Percentiles rank a stretch among this genome's conserved stretches.
Conservation (phyloP, 352 stramenopile genomes). For the Phytopythium helicoides region DNA sequence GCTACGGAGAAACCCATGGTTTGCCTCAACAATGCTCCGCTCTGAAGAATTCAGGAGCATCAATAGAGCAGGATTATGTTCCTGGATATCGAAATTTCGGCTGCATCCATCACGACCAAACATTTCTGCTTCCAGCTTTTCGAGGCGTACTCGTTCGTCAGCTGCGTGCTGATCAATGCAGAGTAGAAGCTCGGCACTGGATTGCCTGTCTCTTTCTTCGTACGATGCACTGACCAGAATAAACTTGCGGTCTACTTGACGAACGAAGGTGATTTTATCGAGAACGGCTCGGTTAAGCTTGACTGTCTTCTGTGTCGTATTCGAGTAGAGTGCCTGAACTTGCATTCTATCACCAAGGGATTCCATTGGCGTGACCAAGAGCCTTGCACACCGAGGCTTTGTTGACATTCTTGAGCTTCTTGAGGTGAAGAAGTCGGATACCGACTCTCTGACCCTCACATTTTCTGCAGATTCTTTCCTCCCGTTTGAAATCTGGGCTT, state of each 20-base stretch:
- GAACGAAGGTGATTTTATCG: conserved; percentile 65
- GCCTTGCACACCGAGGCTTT: neutral
- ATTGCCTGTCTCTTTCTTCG: neutral
- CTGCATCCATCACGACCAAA: conserved; percentile 56
- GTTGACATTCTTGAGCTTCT: neutral
- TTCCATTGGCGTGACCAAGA: neutral
- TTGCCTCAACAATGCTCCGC: conserved; percentile 27
- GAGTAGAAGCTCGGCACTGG: conserved; percentile 36
- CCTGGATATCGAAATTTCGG: conserved; percentile 48
- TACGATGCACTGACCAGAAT: conserved; percentile 66
- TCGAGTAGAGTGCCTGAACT: conserved; percentile 16
- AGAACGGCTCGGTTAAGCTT: conserved; percentile 76
- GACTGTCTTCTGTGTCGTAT: conserved; percentile 17
- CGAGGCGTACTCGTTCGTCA: conserved; percentile 86
- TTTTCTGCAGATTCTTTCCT: neutral
- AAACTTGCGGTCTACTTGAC: conserved; percentile 91
- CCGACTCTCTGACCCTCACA: neutral
- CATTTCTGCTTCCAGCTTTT: conserved; percentile 72
- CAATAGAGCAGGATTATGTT: conserved; percentile 43
- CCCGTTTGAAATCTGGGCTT: no score
- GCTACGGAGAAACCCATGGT: conserved; percentile 52
- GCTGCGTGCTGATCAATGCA: conserved; percentile 92
- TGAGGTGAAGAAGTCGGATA: neutral
- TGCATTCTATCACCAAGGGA: conserved; percentile 10
- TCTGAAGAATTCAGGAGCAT: conserved; percentile 64